Evolutionary conservation across 768 basidiomycete species (phyloP), one percentile per base, ranked within the genome.

Genomic region (Termitomyces sp.): DNA sequence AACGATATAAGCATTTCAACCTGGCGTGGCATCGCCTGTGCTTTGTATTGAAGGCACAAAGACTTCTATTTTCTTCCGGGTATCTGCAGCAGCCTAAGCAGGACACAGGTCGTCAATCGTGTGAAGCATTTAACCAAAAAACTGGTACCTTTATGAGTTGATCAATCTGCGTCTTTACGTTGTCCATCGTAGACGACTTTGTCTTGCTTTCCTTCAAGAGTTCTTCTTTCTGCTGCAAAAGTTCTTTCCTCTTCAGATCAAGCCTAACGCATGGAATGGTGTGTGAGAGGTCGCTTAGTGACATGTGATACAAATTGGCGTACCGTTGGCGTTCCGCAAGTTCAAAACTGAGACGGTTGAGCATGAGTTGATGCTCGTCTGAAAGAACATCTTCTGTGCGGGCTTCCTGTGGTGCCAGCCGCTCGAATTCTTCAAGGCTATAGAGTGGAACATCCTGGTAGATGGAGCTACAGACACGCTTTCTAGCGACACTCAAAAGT

Each of bases 401-500:
- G 14, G 84, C 82, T 65, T 84, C 89, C 61, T 77, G 79, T 7
- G 87, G 93, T 0, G 93, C 93, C 23, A 87, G 78, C 33, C 73
- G 69, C 63, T 78, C 69, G 65, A 93, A 93, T 60, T 93, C 86
- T 28, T 87, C 81, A 13, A 90, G 67, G 4, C 77, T 71, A 70
- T 93, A 86, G 46, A 95, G 74, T 3, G 90, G 85, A 9, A 95
- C 79, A 62, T 94, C 92, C 74, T 95, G 93, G 71, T 93, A 93
- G 57, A 93, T 87, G 32, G 91, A 93, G 23, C 93, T 95, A 62
- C 35, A 56, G 20, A 61, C 30, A 16, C 0, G 18, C 56, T 30
- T 30, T 30, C 44, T 13, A 50, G 48, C 4, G 26, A 53, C 38
- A 32, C 43, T 49, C 23, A 32, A 41, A 23, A 23, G n/a, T 8